Evolutionary conservation across 192 early-diverging fungal species (phyloP).

Genomic region (Umbelopsis ramanniana): DNA sequence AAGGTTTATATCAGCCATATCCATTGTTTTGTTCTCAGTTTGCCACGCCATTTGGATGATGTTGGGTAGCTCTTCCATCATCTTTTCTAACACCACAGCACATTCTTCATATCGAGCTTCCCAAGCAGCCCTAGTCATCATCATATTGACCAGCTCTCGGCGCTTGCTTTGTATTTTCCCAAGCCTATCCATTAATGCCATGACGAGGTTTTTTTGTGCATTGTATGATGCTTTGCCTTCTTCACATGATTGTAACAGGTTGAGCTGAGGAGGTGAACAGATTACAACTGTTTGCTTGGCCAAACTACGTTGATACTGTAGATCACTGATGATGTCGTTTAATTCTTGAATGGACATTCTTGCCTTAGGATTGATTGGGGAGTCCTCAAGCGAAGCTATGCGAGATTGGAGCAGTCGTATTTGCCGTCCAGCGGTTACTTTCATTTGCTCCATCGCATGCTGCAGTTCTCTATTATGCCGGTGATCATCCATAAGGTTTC

Average conservation of each 20-base stretch:
- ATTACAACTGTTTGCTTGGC: background rate
- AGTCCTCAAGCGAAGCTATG: background rate
- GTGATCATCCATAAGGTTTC: background rate
- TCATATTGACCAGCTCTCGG: background rate
- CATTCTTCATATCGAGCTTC: background rate
- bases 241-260: background rate
- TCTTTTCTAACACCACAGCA: background rate
- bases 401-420: background rate
- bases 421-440: constrained; percentile 4
- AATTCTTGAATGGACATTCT: background rate
- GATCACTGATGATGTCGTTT: background rate
- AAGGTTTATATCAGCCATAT: background rate
- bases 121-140: background rate
- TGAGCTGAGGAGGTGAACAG: background rate
- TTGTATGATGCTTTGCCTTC: background rate
- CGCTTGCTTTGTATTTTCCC: background rate
- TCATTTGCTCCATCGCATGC: background rate
- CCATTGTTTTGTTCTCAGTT: background rate
- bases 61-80: background rate
- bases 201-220: background rate
- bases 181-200: background rate
- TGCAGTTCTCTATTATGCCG: background rate
- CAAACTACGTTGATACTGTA: background rate
- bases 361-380: background rate
- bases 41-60: background rate